These are phyloP conservation scores for Magnolia changhungtana DNA, from an alignment of 164 flowering plant species.

Conservation along the genomic window DNA sequence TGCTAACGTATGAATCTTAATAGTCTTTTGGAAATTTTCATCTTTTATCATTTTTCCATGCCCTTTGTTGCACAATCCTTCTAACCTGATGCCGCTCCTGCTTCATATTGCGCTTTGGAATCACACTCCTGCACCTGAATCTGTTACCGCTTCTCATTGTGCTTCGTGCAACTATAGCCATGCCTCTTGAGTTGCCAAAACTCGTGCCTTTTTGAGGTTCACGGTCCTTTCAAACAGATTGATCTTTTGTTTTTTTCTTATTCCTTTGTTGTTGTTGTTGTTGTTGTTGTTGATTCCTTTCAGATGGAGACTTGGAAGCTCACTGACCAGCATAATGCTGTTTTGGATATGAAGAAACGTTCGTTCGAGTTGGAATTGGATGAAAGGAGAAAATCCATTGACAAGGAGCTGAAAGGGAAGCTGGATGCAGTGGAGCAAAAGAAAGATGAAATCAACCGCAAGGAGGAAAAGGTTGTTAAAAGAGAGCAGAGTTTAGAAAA, in stretches of 20 bases:
- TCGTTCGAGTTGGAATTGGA: constrained; percentile 67
- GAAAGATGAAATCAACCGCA: constrained; percentile 54
- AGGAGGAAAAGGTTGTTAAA: constrained; percentile 59
- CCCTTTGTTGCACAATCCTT: too few relatives aligned
- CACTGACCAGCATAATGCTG: constrained; percentile 59
- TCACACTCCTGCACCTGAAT: too few relatives aligned
- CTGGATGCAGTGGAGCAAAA: constrained; percentile 36
- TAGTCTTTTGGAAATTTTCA: too few relatives aligned
- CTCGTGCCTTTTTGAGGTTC: too few relatives aligned
- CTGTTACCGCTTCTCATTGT: too few relatives aligned
- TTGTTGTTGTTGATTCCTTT: neutral
- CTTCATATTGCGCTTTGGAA: too few relatives aligned
- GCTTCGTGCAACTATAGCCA: too few relatives aligned
- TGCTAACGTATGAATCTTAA: neutral
- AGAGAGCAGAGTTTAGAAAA: constrained; percentile 60
- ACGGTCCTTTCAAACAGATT: too few relatives aligned
- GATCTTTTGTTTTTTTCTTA: too few relatives aligned
- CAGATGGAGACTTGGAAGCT: constrained; percentile 72
- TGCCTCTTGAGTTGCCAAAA: too few relatives aligned
- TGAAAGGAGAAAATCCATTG: constrained; percentile 46
- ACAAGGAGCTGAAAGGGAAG: constrained; percentile 50
- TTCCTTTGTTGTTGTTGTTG: neutral
- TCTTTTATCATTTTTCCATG: too few relatives aligned
- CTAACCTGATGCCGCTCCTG: too few relatives aligned
- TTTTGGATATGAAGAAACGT: constrained; percentile 36